Base-by-base conservation (phyloP, 2,329 filamentous ascomycete species). In the Alternaria sp. region DNA sequence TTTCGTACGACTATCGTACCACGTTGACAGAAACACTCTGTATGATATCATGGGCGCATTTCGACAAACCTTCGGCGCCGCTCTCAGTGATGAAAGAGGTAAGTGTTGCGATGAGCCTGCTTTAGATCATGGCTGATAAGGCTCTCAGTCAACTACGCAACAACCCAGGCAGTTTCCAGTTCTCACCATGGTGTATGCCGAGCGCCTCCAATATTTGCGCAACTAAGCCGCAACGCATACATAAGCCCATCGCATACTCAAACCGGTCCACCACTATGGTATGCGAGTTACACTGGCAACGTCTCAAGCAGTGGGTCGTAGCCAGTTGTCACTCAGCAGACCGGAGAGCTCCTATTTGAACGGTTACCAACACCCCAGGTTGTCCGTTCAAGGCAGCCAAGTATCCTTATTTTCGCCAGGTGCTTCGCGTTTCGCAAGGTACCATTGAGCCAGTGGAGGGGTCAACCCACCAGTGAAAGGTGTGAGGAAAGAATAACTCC, bases 21-120 rank as follows among this genome's bases (percentile, higher is more conserved):
- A 10, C n/a, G 39, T 58, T 14, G 42, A 58, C n/a, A n/a, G 7
- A 13, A 24, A 17, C 7, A 37, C 13, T n/a, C 21, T 54, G 36
- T 11, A 34, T 13, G 29, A 29, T 29, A 37, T 37, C 5, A 29
- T 54, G 8, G 17, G n/a, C 8, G 24, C 42, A 24, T 58, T 42
- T 24, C 24, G 36, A 8, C n/a, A 31, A 11, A 13, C 6, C 3
- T 58, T 54, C 26, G 29, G 29, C n/a, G 5, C 8, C 26, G 9
- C 31, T 17, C 17, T 42, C 3, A 17, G 34, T 29, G 14, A 17
- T 7, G 14, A 29, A 29, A 36, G 24, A 13, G 29, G 49, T 57
- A n/a, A 36, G 34, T 42, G 5, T 17, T 24, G 17, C 31, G 7
- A 24, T 6, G 14, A 29, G 6, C 9, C 29, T 31, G 7, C 17